These are phyloP conservation scores for Fusarium siculi DNA, from an alignment of 2,329 filamentous ascomycete genomes.

Conservation along the genomic window DNA sequence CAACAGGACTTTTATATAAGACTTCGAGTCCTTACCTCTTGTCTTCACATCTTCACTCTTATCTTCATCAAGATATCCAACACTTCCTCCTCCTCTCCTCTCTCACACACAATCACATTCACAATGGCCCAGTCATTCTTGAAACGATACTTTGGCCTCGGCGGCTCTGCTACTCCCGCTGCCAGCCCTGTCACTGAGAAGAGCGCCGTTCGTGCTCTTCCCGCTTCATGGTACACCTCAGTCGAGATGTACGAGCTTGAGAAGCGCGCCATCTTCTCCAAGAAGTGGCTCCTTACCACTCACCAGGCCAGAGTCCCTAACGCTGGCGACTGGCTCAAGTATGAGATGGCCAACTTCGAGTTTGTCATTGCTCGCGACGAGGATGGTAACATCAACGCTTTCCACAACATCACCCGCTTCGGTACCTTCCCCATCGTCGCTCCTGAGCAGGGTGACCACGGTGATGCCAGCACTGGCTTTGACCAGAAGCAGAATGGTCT, in stretches of 20 bases:
- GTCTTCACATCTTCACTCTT: background rate
- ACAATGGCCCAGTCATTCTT: conserved; percentile 45
- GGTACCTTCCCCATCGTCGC: conserved; percentile 64
- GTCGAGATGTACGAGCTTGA: conserved; percentile 67
- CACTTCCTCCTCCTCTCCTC: background rate
- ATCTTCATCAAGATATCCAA: conserved; percentile 13
- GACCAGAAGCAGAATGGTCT: conserved; percentile 66
- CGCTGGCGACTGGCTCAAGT: conserved; percentile 67
- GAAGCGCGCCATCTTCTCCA: conserved; percentile 66
- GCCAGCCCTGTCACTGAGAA: conserved; percentile 24
- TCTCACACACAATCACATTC: conserved; percentile 11
- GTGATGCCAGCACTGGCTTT: conserved; percentile 65
- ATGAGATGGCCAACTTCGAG: conserved; percentile 64
- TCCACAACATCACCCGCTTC: conserved; percentile 72
- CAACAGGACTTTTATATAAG: conserved; percentile 29
- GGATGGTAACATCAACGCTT: conserved; percentile 64
- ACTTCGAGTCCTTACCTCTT: conserved; percentile 5
- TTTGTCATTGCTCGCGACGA: conserved; percentile 64
- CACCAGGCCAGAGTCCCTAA: conserved; percentile 62
- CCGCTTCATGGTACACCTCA: conserved; percentile 62
- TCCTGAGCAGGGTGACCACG: conserved; percentile 59
- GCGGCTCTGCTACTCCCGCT: conserved; percentile 31
- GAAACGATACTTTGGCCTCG: conserved; percentile 53
- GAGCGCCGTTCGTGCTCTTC: conserved; percentile 52
- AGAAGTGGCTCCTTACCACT: conserved; percentile 66